Evolutionary conservation across 331 rosid species (phyloP), one percentile per base, ranked within the genome.

Genomic region (Quercus lobata): DNA sequence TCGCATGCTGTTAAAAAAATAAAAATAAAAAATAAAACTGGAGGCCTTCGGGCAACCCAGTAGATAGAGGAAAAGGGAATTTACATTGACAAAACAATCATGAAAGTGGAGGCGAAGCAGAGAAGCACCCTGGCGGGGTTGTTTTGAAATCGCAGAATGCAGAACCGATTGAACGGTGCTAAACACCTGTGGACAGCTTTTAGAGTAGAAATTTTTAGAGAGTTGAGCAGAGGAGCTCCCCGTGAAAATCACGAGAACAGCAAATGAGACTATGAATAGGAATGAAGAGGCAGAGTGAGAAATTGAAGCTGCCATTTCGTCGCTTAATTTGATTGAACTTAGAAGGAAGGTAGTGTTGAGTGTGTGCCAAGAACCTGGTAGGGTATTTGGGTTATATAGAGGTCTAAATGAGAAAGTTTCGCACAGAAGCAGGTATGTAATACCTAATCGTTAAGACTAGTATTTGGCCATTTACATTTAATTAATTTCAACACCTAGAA

Each of bases 71-170:
- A 34, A 21, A 5, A 58, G 49, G 63, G 46, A 17, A 78, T 80
- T 69, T 83, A 92, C 97, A 49, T 92, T 78, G 78, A 90, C 89
- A 22, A 92, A 92, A 84, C 97, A 92, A 34, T 88, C 97, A 62
- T 92, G 97, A 58, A 90, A 92, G 81, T 72, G 77, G 27, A 92
- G 94, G 75, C 97, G 97, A 76, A 92, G 86, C 10, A 92, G 86
- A 55, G 94, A 92, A 11, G 94, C 97, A 11, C 93, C 97, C n/a
- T 85, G 83, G 62, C 97, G 97, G 15, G 19, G 81, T 68, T 87
- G 93, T 69, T 86, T 88, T 6, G 84, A 74, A 3, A 92, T 58
- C 0, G 94, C 94, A n/a, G 85, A 69, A 34, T 71, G 78, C 54
- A 92, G 87, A 19, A 85, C 91, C 10, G 87, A 76, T 44, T 86